Percentiles rank a stretch among this genome's conserved stretches.
Conservation (phyloP, 345 rosid species). For the Cardamine resedifolia region DNA sequence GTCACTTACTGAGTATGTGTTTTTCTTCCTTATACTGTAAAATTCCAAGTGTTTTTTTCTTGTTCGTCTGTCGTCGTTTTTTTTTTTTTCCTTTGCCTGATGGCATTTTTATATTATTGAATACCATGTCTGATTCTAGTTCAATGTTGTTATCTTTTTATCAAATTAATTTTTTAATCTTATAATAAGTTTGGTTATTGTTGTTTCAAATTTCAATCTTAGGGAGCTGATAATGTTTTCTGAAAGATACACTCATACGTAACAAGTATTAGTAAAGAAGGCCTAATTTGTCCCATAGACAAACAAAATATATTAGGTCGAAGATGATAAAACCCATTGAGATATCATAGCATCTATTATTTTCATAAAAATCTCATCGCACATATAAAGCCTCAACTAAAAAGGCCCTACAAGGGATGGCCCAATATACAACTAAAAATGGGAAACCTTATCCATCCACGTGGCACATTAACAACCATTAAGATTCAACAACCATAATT, state of each 20-base stretch:
- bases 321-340: no score
- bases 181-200: not conserved
- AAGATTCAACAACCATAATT: constrained; percentile 43
- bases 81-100: not conserved
- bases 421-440: constrained; percentile 29
- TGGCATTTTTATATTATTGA: not conserved
- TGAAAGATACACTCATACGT: no score
- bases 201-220: no score
- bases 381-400: constrained; percentile 52
- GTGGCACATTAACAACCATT: not conserved
- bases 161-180: not conserved
- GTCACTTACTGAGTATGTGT: not conserved
- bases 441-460: not conserved
- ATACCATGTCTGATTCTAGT: not conserved
- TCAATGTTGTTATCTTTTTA: no score
- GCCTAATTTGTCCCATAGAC: no score
- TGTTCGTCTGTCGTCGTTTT: not conserved
- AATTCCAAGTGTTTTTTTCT: constrained; percentile 9
- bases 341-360: no score
- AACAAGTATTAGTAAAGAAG: no score
- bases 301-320: no score
- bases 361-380: constrained; percentile 49
- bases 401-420: constrained; percentile 67
- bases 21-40: not conserved
- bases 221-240: no score